A percentile compares a stretch with the other conserved stretches of the same genome.
Conservation (phyloP, 129 eudicot species). For the Tanacetum coccineum region DNA sequence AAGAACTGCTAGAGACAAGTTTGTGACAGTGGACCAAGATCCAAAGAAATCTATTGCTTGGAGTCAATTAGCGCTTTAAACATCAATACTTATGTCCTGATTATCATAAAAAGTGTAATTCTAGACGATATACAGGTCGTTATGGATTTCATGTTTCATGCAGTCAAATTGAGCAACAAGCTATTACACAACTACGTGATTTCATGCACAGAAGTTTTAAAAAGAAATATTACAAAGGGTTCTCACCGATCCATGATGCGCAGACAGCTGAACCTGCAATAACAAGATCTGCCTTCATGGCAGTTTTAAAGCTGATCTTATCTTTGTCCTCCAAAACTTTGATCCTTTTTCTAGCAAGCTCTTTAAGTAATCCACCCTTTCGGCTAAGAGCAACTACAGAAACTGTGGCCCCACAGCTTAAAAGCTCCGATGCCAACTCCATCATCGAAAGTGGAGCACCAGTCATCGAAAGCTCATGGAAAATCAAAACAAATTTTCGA, state of each 20-base stretch:
- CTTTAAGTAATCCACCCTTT: conserved; percentile 87
- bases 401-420: conserved; percentile 97
- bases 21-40: no score
- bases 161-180: no score
- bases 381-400: conserved; percentile 79
- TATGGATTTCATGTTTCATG: no score
- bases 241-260: conserved; percentile 96
- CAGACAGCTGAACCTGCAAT: conserved; percentile 98
- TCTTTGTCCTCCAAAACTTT: conserved; percentile 86
- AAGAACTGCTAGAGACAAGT: no score
- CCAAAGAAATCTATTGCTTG: no score
- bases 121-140: no score
- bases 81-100: no score
- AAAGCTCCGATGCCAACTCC: conserved; percentile 93
- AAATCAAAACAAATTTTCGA: conserved; percentile 70
- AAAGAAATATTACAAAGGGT: neutral
- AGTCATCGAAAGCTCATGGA: conserved; percentile 96
- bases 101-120: no score
- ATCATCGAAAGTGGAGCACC: conserved; percentile 99
- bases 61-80: no score
- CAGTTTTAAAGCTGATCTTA: conserved; percentile 77
- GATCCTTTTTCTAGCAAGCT: conserved; percentile 75
- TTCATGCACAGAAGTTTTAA: neutral
- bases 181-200: neutral
- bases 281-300: conserved; percentile 90